Conservation (phyloP, 768 basidiomycete genomes). For the Dioszegia crocea region DNA sequence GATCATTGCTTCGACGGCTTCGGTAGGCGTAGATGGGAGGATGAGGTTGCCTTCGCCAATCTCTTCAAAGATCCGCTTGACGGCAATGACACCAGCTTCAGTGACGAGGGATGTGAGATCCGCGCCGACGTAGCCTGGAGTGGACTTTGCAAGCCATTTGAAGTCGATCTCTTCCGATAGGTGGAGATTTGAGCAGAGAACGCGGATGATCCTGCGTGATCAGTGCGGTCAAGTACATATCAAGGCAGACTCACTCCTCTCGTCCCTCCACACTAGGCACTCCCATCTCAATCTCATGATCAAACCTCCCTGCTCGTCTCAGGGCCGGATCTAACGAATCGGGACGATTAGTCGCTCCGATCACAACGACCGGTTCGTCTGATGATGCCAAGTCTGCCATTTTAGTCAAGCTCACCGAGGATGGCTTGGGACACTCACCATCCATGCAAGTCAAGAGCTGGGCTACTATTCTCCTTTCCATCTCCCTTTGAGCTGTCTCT, state of each 20-base stretch:
- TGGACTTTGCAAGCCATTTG: constrained; percentile 75
- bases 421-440: constrained; percentile 60
- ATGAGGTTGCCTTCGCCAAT: constrained; percentile 56
- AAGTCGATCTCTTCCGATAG: constrained; percentile 88
- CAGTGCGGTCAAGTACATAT: background rate
- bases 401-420: background rate
- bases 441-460: constrained; percentile 99
- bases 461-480: constrained; percentile 95
- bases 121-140: constrained; percentile 95
- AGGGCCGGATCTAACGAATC: constrained; percentile 92
- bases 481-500: constrained; percentile 95
- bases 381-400: constrained; percentile 78
- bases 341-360: constrained; percentile 93
- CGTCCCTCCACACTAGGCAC: constrained; percentile 89
- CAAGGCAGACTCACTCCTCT: constrained; percentile 62
- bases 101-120: constrained; percentile 85
- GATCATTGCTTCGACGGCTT: constrained; percentile 28
- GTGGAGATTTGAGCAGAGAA: constrained; percentile 75
- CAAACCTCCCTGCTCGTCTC: constrained; percentile 87
- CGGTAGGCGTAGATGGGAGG: constrained; percentile 19
- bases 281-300: constrained; percentile 96
- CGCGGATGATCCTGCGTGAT: constrained; percentile 71
- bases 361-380: constrained; percentile 86
- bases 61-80: constrained; percentile 85
- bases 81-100: constrained; percentile 90